Base-by-base conservation (phyloP, 192 early-diverging fungal species). In the Coemansia sp. region DNA sequence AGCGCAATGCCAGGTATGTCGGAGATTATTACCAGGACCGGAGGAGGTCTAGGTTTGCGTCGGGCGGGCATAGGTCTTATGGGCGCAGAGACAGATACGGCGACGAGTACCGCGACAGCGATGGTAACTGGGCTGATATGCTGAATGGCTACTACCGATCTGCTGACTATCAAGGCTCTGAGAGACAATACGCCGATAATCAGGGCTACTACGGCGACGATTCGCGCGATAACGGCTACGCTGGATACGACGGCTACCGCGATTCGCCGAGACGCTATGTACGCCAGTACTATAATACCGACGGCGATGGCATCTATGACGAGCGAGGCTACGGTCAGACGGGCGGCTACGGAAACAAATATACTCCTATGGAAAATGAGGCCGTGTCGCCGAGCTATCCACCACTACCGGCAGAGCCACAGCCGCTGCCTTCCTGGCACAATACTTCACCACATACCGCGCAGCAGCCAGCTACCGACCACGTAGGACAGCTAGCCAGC, bases 121-220 rank as follows among this genome's bases (percentile, higher is more conserved):
- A 56, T 7, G 61, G n/a, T 19, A 9, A 62, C 19, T 78, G 67
- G 60, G 32, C 49, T 14, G 60, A 61, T 0, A 64, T 69, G 64
- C 64, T 78, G 8, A 57, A 65, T 11, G 39, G 58, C 27, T 78
- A 78, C 53, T 72, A 70, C 25, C 4, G 39, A 48, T 51, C 30
- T 8, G 10, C 9, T 20, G n/a, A 35, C 34, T 19, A 27, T 23
- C 49, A 27, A 3, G 49, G 13, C n/a, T 55, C 53, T 13, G 24
- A 29, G 16, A 55, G 53, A 20, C 23, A 50, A 10, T 6, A 23
- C 50, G 23, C 23, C 1, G 50, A 52, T 24, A 23, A 52, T 10
- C 23, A 19, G 11, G 24, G 34, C 1, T n/a, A 56, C 5, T 35
- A 32, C 25, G 16, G 47, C 29, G 9, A 45, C 25, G 30, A 56